phyloP scores from a whole-genome alignment of 345 rosid species.

The Capsella bursapastoris region DNA sequence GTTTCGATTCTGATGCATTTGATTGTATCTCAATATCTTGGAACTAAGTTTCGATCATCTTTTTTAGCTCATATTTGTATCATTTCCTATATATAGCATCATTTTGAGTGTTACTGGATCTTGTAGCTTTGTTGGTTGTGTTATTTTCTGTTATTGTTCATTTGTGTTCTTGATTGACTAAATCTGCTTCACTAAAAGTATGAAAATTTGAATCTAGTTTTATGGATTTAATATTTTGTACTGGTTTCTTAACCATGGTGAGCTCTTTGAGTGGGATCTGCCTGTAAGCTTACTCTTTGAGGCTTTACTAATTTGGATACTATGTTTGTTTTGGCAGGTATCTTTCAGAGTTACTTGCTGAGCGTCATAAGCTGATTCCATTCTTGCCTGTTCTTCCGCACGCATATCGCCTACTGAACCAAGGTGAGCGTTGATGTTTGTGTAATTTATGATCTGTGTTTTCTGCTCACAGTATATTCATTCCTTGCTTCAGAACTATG shows the following conservation, averaged over 20 bases:
- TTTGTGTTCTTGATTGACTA: slow-evolving; percentile 25
- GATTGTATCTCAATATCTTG: neutral
- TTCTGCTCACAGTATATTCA: slow-evolving; percentile 5
- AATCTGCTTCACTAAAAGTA: slow-evolving; percentile 21
- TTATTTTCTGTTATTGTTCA: neutral
- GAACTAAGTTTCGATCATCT: neutral
- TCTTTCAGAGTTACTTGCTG: slow-evolving; percentile 73
- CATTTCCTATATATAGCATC: neutral
- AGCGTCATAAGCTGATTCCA: slow-evolving; percentile 75
- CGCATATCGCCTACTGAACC: slow-evolving; percentile 65
- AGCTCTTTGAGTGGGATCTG: slow-evolving; percentile 23
- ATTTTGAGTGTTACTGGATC: neutral
- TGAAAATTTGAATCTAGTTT: slow-evolving; percentile 26
- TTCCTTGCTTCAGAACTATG: slow-evolving; percentile 26
- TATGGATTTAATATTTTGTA: neutral
- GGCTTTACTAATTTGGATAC: slow-evolving; percentile 9
- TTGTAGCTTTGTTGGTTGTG: slow-evolving; percentile 10
- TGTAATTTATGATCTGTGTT: neutral
- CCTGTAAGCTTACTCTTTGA: neutral
- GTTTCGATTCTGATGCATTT: neutral
- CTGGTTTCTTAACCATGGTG: slow-evolving; percentile 9
- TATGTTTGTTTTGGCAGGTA: slow-evolving; percentile 55
- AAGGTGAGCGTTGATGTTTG: slow-evolving; percentile 59
- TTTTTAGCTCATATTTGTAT: slow-evolving; percentile 7
- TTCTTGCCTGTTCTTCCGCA: slow-evolving; percentile 73